Evolutionary conservation across 805 yeast species (phyloP), one percentile per base, ranked within the genome.

Genomic region (Wickerhamomyces pijperi): DNA sequence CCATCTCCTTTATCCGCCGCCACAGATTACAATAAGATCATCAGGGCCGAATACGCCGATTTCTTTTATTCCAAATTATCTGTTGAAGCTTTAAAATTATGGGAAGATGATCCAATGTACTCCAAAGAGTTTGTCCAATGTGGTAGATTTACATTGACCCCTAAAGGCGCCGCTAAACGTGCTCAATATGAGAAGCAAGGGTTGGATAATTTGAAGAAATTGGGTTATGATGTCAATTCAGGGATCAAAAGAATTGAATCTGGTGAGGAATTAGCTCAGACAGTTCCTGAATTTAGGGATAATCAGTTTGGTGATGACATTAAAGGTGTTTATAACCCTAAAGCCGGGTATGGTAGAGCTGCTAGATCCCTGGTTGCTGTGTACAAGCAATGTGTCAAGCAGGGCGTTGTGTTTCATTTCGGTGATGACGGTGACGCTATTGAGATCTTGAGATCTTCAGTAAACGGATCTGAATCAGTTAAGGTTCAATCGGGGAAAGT

Each of bases 1-100:
- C 74, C 74, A 4, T 66, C 72, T 2, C 63, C 64, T 2, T 54
- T 59, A 51, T 64, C 74, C 3, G 74, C 76, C 21, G 65, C 74
- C 9, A 62, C 59, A 39, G 78, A 72, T 43, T 58, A 58, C 38
- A 71, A 71, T 46, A 70, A 72, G 47, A 70, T 72, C 36, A 60
- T 72, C 14, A 54, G 76, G 36, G 57, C 68, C 0, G 76, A 70
- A 44, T 71, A 72, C 43, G 50, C 62, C 5, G 72, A 69, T 39
- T 33, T 54, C 23, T 48, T 58, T n/a, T 70, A 70, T 41, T 53
- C 73, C 4, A 53, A 55, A 35, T 42, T 72, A 46, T 57, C 71
- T 3, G 55, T 68, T 3, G 76, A 72, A 45, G 74, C 76, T 2
- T 48, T 67, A 33, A 39, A 51, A 9, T 40, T 50, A 39, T 69